Evolutionary conservation across 345 rosid species (phyloP).

Genomic region (Camelina neglecta): DNA sequence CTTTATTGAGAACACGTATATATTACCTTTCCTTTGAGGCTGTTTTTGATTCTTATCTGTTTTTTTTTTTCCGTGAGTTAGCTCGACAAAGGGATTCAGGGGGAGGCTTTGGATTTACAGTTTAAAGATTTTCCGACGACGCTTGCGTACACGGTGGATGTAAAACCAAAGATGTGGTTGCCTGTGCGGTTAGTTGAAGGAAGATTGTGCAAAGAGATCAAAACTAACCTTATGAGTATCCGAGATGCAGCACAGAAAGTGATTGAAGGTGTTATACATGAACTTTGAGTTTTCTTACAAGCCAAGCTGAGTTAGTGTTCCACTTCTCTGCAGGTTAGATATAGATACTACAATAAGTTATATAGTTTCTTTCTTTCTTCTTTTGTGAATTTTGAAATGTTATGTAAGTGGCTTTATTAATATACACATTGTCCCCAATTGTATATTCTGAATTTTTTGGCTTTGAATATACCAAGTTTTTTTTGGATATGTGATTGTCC

Average conservation of each 20-base stretch:
- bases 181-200: conserved; percentile 85
- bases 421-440: conserved; percentile 7
- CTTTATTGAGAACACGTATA: not conserved
- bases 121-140: conserved; percentile 58
- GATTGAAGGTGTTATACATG: conserved; percentile 41
- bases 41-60: not conserved
- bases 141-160: conserved; percentile 68
- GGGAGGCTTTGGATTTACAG: conserved; percentile 39
- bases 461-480: conserved; percentile 16
- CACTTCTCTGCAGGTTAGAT: conserved; percentile 9
- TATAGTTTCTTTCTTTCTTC: not conserved
- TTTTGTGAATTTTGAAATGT: not conserved
- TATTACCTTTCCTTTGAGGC: not conserved
- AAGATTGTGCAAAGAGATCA: conserved; percentile 72
- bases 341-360: not conserved
- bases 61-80: conserved; percentile 36
- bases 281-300: conserved; percentile 39
- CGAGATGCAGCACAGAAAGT: conserved; percentile 67
- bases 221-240: conserved; percentile 65
- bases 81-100: conserved; percentile 46
- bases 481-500: too few relatives aligned
- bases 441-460: conserved; percentile 15
- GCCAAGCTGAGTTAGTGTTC: not conserved
- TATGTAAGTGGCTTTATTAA: conserved; percentile 17
- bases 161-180: conserved; percentile 83